Evolutionary conservation across 768 basidiomycete species (phyloP).

Genomic region (Hirschioporus abietinus): DNA sequence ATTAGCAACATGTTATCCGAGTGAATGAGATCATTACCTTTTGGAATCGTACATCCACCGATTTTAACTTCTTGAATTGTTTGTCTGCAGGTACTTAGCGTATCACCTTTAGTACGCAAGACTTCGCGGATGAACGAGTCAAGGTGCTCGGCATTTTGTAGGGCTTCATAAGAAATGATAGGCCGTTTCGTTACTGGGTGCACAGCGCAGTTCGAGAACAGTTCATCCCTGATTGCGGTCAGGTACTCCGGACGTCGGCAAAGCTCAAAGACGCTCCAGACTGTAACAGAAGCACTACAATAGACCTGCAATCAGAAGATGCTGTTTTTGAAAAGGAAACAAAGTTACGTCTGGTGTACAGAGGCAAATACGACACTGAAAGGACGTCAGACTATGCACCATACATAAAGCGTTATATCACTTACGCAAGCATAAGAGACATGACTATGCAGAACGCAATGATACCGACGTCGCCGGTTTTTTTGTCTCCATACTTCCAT

Average conservation of each 20-base stretch:
- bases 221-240: conserved; percentile 24
- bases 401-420: background rate
- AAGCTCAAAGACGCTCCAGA: conserved; percentile 30
- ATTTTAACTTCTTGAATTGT: conserved; percentile 24
- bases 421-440: conserved; percentile 25
- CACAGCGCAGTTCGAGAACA: conserved; percentile 19
- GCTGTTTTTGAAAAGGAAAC: background rate
- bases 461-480: conserved; percentile 6
- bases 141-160: conserved; percentile 22
- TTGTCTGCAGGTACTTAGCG: conserved; percentile 23
- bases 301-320: background rate
- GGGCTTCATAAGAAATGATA: conserved; percentile 21
- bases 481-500: conserved; percentile 4
- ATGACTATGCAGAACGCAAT: conserved; percentile 19
- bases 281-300: conserved; percentile 26
- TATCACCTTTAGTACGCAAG: conserved; percentile 32
- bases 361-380: conserved; percentile 30
- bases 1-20: background rate
- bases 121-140: conserved; percentile 34
- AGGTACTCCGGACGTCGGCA: conserved; percentile 25
- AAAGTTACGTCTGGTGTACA: conserved; percentile 30
- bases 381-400: background rate
- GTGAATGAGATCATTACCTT: conserved; percentile 15
- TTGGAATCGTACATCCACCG: conserved; percentile 25
- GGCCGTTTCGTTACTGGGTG: conserved; percentile 18